Percentiles rank a stretch among this genome's conserved stretches.
Conservation (phyloP, 2,329 filamentous ascomycete species). For the Penicillium freii region DNA sequence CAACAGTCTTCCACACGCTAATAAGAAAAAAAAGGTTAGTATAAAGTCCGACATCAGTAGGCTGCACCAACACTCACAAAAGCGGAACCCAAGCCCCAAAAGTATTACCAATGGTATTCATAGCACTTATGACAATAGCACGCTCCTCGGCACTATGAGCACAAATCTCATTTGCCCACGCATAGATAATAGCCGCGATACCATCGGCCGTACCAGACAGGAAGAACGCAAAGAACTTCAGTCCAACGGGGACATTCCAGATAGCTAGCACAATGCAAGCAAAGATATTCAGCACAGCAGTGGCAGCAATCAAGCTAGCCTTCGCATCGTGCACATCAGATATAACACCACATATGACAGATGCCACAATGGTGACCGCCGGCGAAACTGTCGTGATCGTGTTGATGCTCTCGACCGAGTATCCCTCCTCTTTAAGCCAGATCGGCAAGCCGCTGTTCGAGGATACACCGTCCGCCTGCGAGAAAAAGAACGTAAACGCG, state of each 20-base stretch:
- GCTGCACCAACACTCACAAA: conserved; percentile 16
- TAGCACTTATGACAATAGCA: conserved; percentile 24
- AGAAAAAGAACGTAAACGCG: conserved; percentile 24
- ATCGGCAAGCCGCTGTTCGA: conserved; percentile 23
- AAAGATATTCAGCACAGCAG: conserved; percentile 18
- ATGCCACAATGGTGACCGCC: conserved; percentile 17
- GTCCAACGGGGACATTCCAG: conserved; percentile 18
- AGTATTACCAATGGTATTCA: conserved; percentile 35
- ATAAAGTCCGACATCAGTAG: neutral
- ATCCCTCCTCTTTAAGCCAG: conserved; percentile 22
- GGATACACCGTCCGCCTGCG: conserved; percentile 23
- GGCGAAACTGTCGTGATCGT: conserved; percentile 19
- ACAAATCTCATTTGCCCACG: conserved; percentile 29
- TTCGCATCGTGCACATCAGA: conserved; percentile 18
- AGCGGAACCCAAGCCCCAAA: conserved; percentile 31
- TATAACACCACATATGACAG: conserved; percentile 17
- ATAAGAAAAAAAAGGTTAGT: neutral
- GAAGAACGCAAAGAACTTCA: conserved; percentile 23
- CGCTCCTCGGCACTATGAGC: conserved; percentile 34
- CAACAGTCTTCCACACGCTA: conserved; percentile 30
- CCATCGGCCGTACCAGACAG: conserved; percentile 23
- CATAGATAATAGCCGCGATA: conserved; percentile 24
- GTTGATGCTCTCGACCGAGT: conserved; percentile 22
- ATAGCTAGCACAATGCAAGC: conserved; percentile 19
- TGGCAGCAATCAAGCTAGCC: conserved; percentile 16